Evolutionary conservation across 345 rosid genomes (phyloP), one percentile per base, ranked within the genome.

Genomic region (Balakata baccata): DNA sequence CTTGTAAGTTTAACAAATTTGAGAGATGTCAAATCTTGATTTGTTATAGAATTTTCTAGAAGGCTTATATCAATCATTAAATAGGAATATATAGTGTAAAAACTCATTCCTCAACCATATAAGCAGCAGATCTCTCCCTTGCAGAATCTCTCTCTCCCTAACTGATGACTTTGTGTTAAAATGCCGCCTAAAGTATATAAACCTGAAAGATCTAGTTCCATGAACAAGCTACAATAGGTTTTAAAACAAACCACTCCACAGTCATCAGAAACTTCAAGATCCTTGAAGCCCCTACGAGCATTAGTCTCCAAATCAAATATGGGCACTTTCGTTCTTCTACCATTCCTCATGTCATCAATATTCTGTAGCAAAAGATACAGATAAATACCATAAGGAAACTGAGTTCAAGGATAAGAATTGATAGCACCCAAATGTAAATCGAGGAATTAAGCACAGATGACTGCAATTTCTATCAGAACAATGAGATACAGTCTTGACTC

Each of bases 221-320:
- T 11, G n/a, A 80, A 64, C n/a, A 68, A 59, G 39, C 52, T 49
- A 59, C 1, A 20, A 72, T 50, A 74, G 75, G 49, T 18, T 23
- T 29, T 71, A 68, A 58, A 71, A 89, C 89, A 73, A 61, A 95
- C 99, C 92, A 95, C 97, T 14, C 97, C 96, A 59, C 98, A 95
- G 69, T 95, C 99, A 77, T 93, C 97, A 83, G 97, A 84, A 82
- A 95, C 90, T 84, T 84, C 90, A 69, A 95, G 94, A 73, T 93
- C 97, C 87, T 90, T 95, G 72, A 91, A 91, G 70, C 96, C 91
- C 75, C 86, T 91, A 67, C 96, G 88, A 77, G 93, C 84, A 76
- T 93, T 97, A 84, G 89, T 85, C 87, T 89, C 98, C 93, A 92
- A 81, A 82, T 95, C 89, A 77, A 93, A 91, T 72, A 90, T 50